Conservation (phyloP, 2,329 filamentous ascomycete genomes). For the Chaetomiaceae sp. region DNA sequence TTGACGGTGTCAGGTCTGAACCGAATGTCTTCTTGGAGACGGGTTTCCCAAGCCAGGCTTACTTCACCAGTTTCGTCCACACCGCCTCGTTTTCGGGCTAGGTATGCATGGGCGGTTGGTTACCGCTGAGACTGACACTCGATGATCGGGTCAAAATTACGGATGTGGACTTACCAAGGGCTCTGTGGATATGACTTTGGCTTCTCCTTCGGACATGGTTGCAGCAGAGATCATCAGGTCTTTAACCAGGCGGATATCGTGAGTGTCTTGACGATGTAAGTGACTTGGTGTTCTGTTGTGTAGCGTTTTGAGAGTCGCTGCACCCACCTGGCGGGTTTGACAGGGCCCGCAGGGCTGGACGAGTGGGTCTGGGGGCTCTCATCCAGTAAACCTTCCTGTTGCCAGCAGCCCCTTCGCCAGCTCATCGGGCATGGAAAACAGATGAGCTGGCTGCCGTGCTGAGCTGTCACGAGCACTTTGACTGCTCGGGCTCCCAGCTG, state of each 20-base stretch:
- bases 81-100: slow-evolving; percentile 51
- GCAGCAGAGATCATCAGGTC: no score
- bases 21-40: not conserved
- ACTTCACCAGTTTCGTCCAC: slow-evolving; percentile 60
- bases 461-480: not conserved
- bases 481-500: no score
- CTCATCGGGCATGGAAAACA: not conserved
- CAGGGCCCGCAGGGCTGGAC: slow-evolving; percentile 3
- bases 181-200: slow-evolving; percentile 24
- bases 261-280: not conserved
- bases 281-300: not conserved
- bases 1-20: slow-evolving; percentile 27
- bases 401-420: slow-evolving; percentile 4
- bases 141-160: not conserved
- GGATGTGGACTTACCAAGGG: slow-evolving; percentile 24
- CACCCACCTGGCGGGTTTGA: not conserved
- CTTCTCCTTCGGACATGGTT: slow-evolving; percentile 15
- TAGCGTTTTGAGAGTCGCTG: not conserved
- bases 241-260: no score
- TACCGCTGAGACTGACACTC: not conserved
- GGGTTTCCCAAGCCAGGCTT: slow-evolving; percentile 22
- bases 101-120: slow-evolving; percentile 1
- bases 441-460: slow-evolving; percentile 13
- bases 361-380: not conserved
- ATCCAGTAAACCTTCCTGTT: slow-evolving; percentile 1